Conservation (phyloP, 352 stramenopile species). For the Phytopythium helicoides region DNA sequence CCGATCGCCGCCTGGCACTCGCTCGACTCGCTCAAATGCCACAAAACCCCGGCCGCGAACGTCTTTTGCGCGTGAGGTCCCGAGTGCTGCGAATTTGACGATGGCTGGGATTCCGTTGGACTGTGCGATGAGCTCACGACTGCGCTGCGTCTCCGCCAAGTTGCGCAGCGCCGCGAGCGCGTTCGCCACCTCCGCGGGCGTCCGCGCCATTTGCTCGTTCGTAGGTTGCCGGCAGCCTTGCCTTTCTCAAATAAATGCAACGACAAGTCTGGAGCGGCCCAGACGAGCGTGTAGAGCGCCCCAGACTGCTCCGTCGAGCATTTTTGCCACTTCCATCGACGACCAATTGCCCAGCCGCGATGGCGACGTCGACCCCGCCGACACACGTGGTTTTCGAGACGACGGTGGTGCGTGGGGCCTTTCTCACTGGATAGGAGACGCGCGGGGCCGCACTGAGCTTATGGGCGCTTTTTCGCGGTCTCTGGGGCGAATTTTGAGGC, state of each 20-base stretch:
- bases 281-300: too few relatives aligned
- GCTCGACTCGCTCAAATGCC: not conserved
- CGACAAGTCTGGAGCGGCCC: too few relatives aligned
- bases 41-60: not conserved
- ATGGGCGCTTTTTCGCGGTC: not conserved
- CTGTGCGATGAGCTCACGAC: not conserved
- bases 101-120: not conserved
- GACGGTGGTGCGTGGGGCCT: slow-evolving; percentile 67
- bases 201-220: not conserved
- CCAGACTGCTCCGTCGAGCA: too few relatives aligned
- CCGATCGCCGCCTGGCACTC: not conserved
- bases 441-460: too few relatives aligned
- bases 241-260: too few relatives aligned
- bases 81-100: not conserved
- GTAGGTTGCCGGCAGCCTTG: slow-evolving; percentile 1
- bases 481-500: not conserved
- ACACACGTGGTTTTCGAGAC: slow-evolving; percentile 87
- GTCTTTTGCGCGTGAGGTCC: not conserved
- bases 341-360: slow-evolving; percentile 8
- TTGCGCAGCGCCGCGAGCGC: slow-evolving; percentile 4
- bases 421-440: too few relatives aligned
- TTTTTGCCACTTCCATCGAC: too few relatives aligned
- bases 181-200: not conserved
- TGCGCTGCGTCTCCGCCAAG: not conserved
- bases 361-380: slow-evolving; percentile 29